Base-by-base conservation (phyloP, 208 protist genomes). In the Tritrichomonas musculus region DNA sequence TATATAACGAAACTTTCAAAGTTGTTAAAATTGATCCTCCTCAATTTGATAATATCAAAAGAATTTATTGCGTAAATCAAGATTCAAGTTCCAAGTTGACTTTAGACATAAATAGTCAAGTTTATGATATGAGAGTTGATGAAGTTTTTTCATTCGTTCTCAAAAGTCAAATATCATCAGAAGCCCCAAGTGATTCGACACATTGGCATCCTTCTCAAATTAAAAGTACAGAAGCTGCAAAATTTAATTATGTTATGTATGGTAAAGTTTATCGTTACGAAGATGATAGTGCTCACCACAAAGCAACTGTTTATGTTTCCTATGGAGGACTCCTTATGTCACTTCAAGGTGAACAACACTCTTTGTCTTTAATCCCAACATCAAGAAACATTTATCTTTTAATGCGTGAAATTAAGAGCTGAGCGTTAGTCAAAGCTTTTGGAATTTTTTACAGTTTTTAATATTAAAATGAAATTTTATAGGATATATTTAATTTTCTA, bases 221-320 rank as follows among this genome's bases (percentile, higher is more conserved):
- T 8, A 13, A 84, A 53, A 84, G 53, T 44, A 53, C 73, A 84
- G 1, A 53, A 11, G 73, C 73, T 33, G 11, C 73, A 22, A n/a
- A 33, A 53, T 84, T 33, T 25, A 44, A 84, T 33, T 84, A 84
- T 84, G 36, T 84, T 84, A 84, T 84, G 73, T 44, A 84, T 25
- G 73, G 73, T 53, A 84, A 84, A 53, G 73, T 84, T 84, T 84
- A 84, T n/a, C 27, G 36, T n/a, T 84, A 84, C 44, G 73, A 84
- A 84, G 36, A 53, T 53, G 20, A 84, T 13, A 27, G n/a, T 25
- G 73, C 27, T 47, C 1, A 49, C 27, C 33, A 84, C 30, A 33
- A 44, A 47, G 73, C 73, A 17, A 53, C 44, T 53, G 73, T 84
- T 49, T 84, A 84, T 84, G 22, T 84, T n/a, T 84, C 73, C 2